Base-by-base conservation (phyloP, 1,139 yeast genomes). In the Pichia sp. region DNA sequence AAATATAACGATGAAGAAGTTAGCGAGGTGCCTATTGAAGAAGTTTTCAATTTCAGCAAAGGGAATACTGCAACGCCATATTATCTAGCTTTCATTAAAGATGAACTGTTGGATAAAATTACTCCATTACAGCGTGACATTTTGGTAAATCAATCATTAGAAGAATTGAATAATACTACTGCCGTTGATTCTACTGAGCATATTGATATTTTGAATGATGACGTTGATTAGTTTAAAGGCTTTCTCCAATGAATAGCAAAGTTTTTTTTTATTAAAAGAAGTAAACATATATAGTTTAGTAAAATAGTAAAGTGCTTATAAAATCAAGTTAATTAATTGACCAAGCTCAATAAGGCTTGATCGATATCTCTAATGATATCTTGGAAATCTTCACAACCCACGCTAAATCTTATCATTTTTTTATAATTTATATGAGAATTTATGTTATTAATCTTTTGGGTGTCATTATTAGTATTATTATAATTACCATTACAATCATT, bases 1-100 rank as follows among this genome's bases (percentile, higher is more conserved):
- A 90, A 87, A 69, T 92, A 92, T 63, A 92, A 92, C 59, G 98
- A 92, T 65, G 97, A 92, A 59, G 73, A 76, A 12, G 95, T 92
- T 22, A 80, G 87, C 1, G 95, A 84, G 55, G 96, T 86, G 1
- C 74, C 82, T 0, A 71, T 71, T 7, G 71, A 75, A 8, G 96
- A 89, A 61, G 95, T 90, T 7, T 74, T 82, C 61, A 84, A 87
- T 61, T 83, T 84, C 55, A 66, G 70, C 16, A 82, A 79, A 43
- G 80, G 78, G 0, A 87, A 86, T 60, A 82, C 89, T 0, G 96
- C 97, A 0, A 92, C 97, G 2, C 97, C 98, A 2, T 90, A 90
- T 59, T 90, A 86, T 63, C 71, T 92, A 43, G 96, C 87, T 1
- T 90, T 86, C 60, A 86, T 86, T 27, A 79, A 80, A 55, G 82